A percentile compares a stretch with the other conserved stretches of the same genome.
phyloP scores from a whole-genome alignment of 257 asterid genomes.

The Fraxinus cuspidata region DNA sequence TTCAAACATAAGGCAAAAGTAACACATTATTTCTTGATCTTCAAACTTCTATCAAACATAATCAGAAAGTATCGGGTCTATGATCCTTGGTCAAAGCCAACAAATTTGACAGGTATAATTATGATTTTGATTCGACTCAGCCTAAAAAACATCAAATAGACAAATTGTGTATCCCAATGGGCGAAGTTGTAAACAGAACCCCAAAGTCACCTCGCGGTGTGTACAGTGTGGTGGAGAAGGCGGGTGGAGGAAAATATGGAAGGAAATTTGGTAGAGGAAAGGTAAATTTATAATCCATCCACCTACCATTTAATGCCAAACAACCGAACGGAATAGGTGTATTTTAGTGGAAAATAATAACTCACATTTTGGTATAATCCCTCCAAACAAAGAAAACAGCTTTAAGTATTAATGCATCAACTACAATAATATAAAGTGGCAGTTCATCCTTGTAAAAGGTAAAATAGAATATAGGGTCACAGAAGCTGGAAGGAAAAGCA shows the following conservation, averaged over 20 bases:
- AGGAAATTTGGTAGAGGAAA: neutral
- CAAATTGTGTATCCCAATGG: neutral
- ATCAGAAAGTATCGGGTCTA: conserved; percentile 1
- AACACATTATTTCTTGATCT: neutral
- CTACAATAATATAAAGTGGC: conserved; percentile 10
- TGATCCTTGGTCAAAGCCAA: conserved; percentile 6
- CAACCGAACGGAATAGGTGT: neutral
- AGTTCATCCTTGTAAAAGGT: conserved; percentile 19
- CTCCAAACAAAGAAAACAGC: conserved; percentile 15
- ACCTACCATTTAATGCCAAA: conserved; percentile 2
- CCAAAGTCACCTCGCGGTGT: neutral
- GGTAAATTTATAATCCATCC: neutral
- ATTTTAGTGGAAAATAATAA: neutral
- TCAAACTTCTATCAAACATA: neutral
- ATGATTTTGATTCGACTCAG: neutral
- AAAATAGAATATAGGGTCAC: conserved; percentile 1
- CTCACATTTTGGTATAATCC: neutral
- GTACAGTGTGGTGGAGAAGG: neutral
- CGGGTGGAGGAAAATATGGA: neutral
- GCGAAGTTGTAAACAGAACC: neutral
- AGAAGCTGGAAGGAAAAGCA: conserved; percentile 33
- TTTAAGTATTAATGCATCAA: neutral
- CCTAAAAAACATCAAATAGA: neutral
- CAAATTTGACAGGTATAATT: neutral
- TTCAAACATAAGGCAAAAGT: neutral